These are phyloP conservation scores for Spiraea crenata DNA, from an alignment of 331 rosid species.

Conservation along the genomic window DNA sequence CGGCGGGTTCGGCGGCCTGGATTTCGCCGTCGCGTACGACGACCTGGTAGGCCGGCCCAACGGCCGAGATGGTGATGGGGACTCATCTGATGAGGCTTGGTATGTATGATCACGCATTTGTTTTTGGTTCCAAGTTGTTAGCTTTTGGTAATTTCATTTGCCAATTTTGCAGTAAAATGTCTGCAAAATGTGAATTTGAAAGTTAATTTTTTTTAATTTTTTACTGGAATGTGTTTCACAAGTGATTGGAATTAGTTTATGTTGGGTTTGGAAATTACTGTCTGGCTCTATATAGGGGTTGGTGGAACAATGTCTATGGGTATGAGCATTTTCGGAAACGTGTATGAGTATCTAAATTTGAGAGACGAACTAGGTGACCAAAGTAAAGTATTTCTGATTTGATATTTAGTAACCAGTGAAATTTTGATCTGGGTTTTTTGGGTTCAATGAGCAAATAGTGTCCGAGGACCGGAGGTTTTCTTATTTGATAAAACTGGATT, in stretches of 20 bases:
- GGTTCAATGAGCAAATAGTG: background rate
- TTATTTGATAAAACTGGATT: background rate
- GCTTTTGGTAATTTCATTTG: conserved; percentile 6
- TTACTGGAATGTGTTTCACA: background rate
- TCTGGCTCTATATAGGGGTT: conserved; percentile 8
- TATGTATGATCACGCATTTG: conserved; percentile 51
- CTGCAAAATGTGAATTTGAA: background rate
- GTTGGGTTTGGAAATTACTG: conserved; percentile 11
- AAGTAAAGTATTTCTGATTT: conserved; percentile 1
- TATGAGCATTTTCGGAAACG: conserved; percentile 13
- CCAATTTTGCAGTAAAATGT: conserved; percentile 26
- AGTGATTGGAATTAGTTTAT: background rate
- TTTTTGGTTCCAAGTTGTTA: conserved; percentile 14
- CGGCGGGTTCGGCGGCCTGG: conserved; percentile 53
- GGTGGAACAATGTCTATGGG: background rate
- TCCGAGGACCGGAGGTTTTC: background rate
- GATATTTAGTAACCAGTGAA: conserved; percentile 1
- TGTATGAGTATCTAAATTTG: background rate
- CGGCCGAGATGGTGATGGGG: conserved; percentile 23
- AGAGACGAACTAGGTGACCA: background rate
- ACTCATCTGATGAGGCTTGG: conserved; percentile 79
- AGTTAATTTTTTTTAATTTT: background rate
- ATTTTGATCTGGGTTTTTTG: background rate
- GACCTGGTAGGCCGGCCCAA: conserved; percentile 55
- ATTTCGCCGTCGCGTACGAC: conserved; percentile 60